Base-by-base conservation (phyloP, 1,284 basidiomycete genomes). In the Naganishia sp. region DNA sequence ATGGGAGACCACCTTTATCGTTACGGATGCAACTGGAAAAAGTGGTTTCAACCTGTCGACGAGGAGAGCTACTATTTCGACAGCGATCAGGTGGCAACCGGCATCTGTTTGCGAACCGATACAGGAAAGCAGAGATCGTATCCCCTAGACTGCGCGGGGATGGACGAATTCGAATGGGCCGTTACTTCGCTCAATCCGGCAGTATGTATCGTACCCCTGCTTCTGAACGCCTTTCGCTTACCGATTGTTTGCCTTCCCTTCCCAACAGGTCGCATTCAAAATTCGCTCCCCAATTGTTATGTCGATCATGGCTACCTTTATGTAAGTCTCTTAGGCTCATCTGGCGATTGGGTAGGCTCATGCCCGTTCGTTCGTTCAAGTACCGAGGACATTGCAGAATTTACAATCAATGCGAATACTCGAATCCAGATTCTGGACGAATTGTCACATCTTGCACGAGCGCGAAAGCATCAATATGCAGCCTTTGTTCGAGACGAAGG, bases 391-490 rank as follows among this genome's bases (percentile, higher is more conserved):
- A 73, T 73, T 72, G 65, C 69, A 6, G 73, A 75, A 63, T 68
- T 76, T 6, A 67, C 74, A 43, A 76, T 76, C 65, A 71, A 76
- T 60, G 69, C 66, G 28, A 71, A 78, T 62, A 74, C 74, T 21
- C 64, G 70, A 11, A 69, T 71, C 41, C 76, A 78, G 54, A 74
- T 78, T 50, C 68, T 77, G 15, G 75, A 88, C 65, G 84, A 81
- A 28, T 86, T 90, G 73, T 74, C 76, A 53, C 82, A 85, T 68
- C 81, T 92, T 4, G 85, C 86, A 6, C 82, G 83, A 28, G 89
- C 89, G 1, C 85, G 90, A 74, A 90, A 89, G 78, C 88, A 90
- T 71, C 90, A 92, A 73, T 88, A 88, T 68, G 90, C 86, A n/a
- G 89, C 89, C 25, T 92, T 92, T 77, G 84, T 92, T 67, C 85